Conservation (phyloP, 306 rosid species). For the Quercus suber region DNA sequence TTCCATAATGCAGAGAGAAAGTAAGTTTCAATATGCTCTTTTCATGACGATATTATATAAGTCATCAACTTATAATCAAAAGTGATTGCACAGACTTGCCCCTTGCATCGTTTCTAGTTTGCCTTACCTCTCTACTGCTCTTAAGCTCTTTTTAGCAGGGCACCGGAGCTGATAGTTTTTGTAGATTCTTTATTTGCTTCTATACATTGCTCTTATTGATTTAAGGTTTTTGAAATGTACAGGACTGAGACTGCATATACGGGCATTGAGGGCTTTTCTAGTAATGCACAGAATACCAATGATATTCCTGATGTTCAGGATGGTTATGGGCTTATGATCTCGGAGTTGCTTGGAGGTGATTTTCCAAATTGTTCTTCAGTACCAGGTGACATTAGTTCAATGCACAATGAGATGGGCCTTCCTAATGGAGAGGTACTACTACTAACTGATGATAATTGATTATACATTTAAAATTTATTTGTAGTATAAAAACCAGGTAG, state of each 20-base stretch:
- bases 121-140: not conserved
- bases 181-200: conserved; percentile 12
- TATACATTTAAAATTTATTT: conserved; percentile 5
- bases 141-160: not conserved
- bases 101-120: conserved; percentile 9
- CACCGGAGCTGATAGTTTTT: conserved; percentile 19
- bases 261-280: conserved; percentile 67
- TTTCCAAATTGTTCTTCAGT: conserved; percentile 79
- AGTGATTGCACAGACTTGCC: conserved; percentile 10
- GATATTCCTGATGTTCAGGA: conserved; percentile 82
- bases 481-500: not conserved
- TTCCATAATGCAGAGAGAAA: conserved; percentile 54
- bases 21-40: conserved; percentile 39
- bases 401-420: conserved; percentile 72
- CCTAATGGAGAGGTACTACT: conserved; percentile 64
- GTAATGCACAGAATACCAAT: conserved; percentile 53
- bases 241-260: conserved; percentile 71
- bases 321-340: conserved; percentile 91
- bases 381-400: conserved; percentile 59
- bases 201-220: conserved; percentile 27
- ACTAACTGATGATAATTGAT: conserved; percentile 24
- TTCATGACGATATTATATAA: conserved; percentile 14
- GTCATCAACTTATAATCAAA: conserved; percentile 1
- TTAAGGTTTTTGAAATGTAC: conserved; percentile 29
- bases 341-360: conserved; percentile 79